Evolutionary conservation across 768 basidiomycete genomes (phyloP).

Genomic region (Lactifluus volemus): DNA sequence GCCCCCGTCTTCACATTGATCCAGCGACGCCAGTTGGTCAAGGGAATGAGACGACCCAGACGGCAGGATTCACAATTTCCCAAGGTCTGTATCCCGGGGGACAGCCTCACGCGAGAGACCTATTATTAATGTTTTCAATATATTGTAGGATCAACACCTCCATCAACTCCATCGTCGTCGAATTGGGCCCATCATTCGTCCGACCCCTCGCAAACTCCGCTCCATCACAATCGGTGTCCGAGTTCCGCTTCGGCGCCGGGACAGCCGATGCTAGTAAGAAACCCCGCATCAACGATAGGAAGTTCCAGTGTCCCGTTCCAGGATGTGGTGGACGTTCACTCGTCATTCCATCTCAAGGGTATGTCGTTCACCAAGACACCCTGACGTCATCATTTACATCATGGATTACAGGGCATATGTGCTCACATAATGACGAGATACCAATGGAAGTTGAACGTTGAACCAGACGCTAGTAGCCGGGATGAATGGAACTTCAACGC

Average conservation of each 20-base stretch:
- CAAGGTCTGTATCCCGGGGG: slow-evolving; percentile 37
- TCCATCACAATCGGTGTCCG: slow-evolving; percentile 9
- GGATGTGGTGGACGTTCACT: slow-evolving; percentile 96
- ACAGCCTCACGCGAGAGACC: not conserved
- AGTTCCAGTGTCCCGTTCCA: slow-evolving; percentile 84
- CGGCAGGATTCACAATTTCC: slow-evolving; percentile 36
- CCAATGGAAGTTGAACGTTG: slow-evolving; percentile 1
- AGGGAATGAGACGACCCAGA: slow-evolving; percentile 39
- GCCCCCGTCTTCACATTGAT: slow-evolving; percentile 30
- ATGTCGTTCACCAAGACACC: slow-evolving; percentile 21
- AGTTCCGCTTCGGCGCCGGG: slow-evolving; percentile 11
- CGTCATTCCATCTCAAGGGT: slow-evolving; percentile 90
- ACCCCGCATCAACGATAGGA: too few relatives aligned
- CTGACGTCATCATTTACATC: not conserved
- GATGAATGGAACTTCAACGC: not conserved
- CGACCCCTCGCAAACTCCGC: slow-evolving; percentile 20
- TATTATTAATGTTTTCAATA: not conserved
- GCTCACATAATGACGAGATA: slow-evolving; percentile 79
- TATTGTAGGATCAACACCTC: slow-evolving; percentile 18
- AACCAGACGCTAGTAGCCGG: not conserved
- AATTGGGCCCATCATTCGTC: slow-evolving; percentile 20
- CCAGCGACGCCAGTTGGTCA: slow-evolving; percentile 62
- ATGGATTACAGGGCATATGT: slow-evolving; percentile 62
- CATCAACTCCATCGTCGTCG: slow-evolving; percentile 18
- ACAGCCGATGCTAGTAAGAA: slow-evolving; percentile 6